Evolutionary conservation across 495 filamentous ascomycete species (phyloP).

Genomic region (Penicillium silybi): DNA sequence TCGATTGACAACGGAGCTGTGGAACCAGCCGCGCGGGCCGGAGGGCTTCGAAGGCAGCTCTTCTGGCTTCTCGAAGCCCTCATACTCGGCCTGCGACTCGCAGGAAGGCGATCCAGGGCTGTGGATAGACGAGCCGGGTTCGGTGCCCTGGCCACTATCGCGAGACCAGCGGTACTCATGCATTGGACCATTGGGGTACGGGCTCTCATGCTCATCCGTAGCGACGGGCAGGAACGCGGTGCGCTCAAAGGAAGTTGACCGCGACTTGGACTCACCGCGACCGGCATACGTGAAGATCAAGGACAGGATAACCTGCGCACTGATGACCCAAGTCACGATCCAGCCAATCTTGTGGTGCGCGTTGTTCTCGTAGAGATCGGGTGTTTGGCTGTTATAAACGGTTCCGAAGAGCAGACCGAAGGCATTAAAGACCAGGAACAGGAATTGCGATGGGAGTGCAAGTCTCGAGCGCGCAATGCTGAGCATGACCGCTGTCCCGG

Average conservation of each 20-base stretch:
- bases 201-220: conserved; percentile 58
- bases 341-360: conserved; percentile 88
- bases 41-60: conserved; percentile 32
- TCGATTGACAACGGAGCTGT: conserved; percentile 42
- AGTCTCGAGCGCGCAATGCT: conserved; percentile 77
- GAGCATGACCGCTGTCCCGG: conserved; percentile 68
- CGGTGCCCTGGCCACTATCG: conserved; percentile 88
- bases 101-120: conserved; percentile 58
- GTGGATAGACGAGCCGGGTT: conserved; percentile 63
- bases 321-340: conserved; percentile 69
- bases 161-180: conserved; percentile 65
- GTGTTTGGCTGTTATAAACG: conserved; percentile 77
- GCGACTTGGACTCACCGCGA: conserved; percentile 26
- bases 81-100: conserved; percentile 50
- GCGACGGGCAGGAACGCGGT: conserved; percentile 65
- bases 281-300: conserved; percentile 54
- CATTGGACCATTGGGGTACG: conserved; percentile 37
- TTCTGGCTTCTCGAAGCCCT: conserved; percentile 51
- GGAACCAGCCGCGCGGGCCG: conserved; percentile 42
- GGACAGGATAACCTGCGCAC: conserved; percentile 64
- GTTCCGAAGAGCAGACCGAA: conserved; percentile 67
- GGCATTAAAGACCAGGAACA: conserved; percentile 70
- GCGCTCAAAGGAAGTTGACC: conserved; percentile 33
- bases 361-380: conserved; percentile 85
- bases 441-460: conserved; percentile 66